phyloP scores from a whole-genome alignment of 345 rosid species.

The Sapria himalayana region DNA sequence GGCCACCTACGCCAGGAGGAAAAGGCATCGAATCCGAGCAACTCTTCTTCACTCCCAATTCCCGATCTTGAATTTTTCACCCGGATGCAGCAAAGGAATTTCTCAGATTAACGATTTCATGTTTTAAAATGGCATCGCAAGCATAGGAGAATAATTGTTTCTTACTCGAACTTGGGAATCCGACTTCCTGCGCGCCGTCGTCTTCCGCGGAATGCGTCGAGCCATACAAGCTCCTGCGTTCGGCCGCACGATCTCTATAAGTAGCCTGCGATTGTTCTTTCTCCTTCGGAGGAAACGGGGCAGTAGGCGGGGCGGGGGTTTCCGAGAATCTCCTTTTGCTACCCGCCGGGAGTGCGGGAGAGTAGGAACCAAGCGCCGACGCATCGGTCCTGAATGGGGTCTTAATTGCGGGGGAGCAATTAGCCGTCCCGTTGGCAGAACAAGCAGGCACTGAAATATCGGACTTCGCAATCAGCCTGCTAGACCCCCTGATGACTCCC shows the following conservation, averaged over 20 bases:
- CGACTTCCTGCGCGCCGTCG: too few relatives aligned
- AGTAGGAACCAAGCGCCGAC: slow-evolving; percentile 52
- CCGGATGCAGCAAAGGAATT: too few relatives aligned
- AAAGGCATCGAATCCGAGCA: slow-evolving; percentile 74
- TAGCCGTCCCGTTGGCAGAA: slow-evolving; percentile 9
- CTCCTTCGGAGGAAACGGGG: too few relatives aligned
- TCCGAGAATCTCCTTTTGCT: slow-evolving; percentile 92
- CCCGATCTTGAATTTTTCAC: slow-evolving; percentile 56
- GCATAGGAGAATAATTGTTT: too few relatives aligned
- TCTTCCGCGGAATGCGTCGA: slow-evolving; percentile 40
- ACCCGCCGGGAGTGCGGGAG: slow-evolving; percentile 28
- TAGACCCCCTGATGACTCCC: slow-evolving; percentile 82
- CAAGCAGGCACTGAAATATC: too few relatives aligned
- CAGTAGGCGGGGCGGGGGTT: slow-evolving; percentile 30
- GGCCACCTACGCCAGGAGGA: slow-evolving; percentile 95
- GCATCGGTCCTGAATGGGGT: slow-evolving; percentile 56
- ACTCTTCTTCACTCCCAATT: slow-evolving; percentile 36
- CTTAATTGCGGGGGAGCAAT: slow-evolving; percentile 14
- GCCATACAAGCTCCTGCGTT: slow-evolving; percentile 90
- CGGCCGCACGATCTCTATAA: slow-evolving; percentile 97
- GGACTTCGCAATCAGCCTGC: slow-evolving; percentile 27
- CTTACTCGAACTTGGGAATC: too few relatives aligned
- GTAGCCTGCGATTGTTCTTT: slow-evolving; percentile 50
- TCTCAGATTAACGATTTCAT: too few relatives aligned
- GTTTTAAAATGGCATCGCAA: too few relatives aligned